These are phyloP conservation scores for Barnettozyma californica DNA, from an alignment of 805 yeast species.

Conservation along the genomic window DNA sequence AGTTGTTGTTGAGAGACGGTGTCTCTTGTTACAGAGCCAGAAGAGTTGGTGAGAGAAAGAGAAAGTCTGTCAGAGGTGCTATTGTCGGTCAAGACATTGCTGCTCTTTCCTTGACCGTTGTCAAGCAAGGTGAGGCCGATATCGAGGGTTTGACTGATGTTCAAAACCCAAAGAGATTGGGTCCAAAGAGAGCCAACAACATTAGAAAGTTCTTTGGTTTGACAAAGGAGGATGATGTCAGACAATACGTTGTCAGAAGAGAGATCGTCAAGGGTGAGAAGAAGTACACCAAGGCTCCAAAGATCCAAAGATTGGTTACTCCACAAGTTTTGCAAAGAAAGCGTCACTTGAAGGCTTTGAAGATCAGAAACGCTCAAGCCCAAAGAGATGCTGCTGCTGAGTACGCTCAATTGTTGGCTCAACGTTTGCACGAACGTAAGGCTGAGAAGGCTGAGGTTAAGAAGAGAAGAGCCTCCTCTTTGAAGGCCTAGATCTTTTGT, in stretches of 20 bases:
- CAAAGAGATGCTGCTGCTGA: constrained; percentile 99
- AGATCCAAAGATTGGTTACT: constrained; percentile 98
- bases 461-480: constrained; percentile 99
- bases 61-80: constrained; percentile 99
- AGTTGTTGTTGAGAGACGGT: constrained; percentile 85
- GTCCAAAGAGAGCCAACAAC: constrained; percentile 99
- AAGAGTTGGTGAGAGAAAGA: constrained; percentile 99
- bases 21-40: constrained; percentile 99
- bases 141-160: constrained; percentile 94
- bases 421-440: constrained; percentile 97
- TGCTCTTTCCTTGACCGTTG: constrained; percentile 85
- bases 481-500: constrained; percentile 60
- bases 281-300: constrained; percentile 99
- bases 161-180: constrained; percentile 97
- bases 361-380: constrained; percentile 95
- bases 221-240: constrained; percentile 65
- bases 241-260: constrained; percentile 93
- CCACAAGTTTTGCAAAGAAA: constrained; percentile 99
- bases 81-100: constrained; percentile 95
- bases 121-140: constrained; percentile 96
- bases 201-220: constrained; percentile 99
- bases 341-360: constrained; percentile 91
- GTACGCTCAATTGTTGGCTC: constrained; percentile 97
- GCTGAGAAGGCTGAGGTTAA: constrained; percentile 97
- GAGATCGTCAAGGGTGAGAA: constrained; percentile 97